Conservation (phyloP, 2,329 filamentous ascomycete genomes). For the Fusarium beomiforme region DNA sequence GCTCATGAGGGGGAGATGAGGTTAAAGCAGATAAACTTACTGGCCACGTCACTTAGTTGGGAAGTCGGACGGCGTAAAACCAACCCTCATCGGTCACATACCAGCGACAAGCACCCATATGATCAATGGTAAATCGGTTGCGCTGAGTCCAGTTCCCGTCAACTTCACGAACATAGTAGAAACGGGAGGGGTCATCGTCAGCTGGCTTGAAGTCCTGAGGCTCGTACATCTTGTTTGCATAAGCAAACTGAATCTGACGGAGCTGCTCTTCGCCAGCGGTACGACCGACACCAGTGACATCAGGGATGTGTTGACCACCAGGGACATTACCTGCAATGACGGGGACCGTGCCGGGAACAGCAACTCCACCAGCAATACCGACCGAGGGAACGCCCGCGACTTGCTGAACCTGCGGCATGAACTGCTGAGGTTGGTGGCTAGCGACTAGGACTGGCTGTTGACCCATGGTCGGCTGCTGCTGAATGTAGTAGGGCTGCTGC, state of each 20-base stretch:
- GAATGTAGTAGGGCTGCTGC: conserved; percentile 47
- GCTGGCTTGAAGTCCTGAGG: conserved; percentile 71
- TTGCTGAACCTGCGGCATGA: conserved; percentile 41
- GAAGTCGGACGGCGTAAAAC: conserved; percentile 69
- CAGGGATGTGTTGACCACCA: conserved; percentile 51
- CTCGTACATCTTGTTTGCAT: conserved; percentile 61
- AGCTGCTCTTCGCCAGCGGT: conserved; percentile 59
- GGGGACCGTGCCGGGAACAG: conserved; percentile 40
- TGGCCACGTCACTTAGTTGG: conserved; percentile 43
- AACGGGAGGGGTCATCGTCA: conserved; percentile 67
- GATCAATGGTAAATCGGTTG: conserved; percentile 69
- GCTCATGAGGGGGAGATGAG: background rate
- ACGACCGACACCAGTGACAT: conserved; percentile 63
- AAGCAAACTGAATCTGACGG: conserved; percentile 60
- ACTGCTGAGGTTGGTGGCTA: conserved; percentile 36
- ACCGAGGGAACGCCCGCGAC: conserved; percentile 41
- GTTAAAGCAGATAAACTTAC: conserved; percentile 10
- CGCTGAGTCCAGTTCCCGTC: conserved; percentile 69
- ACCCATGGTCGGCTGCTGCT: conserved; percentile 48
- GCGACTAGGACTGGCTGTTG: conserved; percentile 48
- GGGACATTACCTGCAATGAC: conserved; percentile 54
- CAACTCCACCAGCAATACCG: conserved; percentile 39
- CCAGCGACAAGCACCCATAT: conserved; percentile 67
- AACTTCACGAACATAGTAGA: conserved; percentile 70
- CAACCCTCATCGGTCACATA: conserved; percentile 65